Conservation (phyloP, 306 rosid genomes). For the Chamaecrista fasciculata region DNA sequence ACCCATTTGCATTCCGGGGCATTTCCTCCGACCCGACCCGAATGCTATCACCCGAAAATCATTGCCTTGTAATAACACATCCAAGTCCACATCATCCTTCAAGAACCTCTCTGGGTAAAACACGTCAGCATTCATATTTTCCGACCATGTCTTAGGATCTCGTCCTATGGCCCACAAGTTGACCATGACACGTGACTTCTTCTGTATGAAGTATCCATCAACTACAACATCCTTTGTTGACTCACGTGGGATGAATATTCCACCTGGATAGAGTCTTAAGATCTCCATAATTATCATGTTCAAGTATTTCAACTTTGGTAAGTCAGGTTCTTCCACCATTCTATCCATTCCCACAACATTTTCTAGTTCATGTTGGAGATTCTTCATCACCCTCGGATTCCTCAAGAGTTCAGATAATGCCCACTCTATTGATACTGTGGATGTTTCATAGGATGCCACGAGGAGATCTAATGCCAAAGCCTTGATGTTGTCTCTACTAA, state of each 20-base stretch:
- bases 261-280: slow-evolving; percentile 34
- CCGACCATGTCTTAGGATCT: slow-evolving; percentile 41
- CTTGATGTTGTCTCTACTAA: slow-evolving; percentile 27
- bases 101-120: slow-evolving; percentile 28
- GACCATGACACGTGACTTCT: slow-evolving; percentile 26
- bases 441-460: slow-evolving; percentile 7
- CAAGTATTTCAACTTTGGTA: too few relatives aligned
- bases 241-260: slow-evolving; percentile 32
- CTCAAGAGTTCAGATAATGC: slow-evolving; percentile 33
- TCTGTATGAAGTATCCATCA: slow-evolving; percentile 39
- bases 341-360: slow-evolving; percentile 28
- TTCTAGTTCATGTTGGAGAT: slow-evolving; percentile 35
- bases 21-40: not conserved
- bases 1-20: not conserved
- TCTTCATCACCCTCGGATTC: slow-evolving; percentile 32
- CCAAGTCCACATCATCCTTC: not conserved
- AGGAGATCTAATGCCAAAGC: slow-evolving; percentile 37
- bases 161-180: slow-evolving; percentile 43
- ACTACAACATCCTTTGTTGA: slow-evolving; percentile 28
- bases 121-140: slow-evolving; percentile 26
- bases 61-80: too few relatives aligned
- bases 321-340: slow-evolving; percentile 36
- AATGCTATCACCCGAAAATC: not conserved
- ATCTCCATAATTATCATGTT: too few relatives aligned
- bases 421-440: slow-evolving; percentile 12